Evolutionary conservation across 768 basidiomycete species (phyloP), one percentile per base, ranked within the genome.

Genomic region (Tulasnella sp.): DNA sequence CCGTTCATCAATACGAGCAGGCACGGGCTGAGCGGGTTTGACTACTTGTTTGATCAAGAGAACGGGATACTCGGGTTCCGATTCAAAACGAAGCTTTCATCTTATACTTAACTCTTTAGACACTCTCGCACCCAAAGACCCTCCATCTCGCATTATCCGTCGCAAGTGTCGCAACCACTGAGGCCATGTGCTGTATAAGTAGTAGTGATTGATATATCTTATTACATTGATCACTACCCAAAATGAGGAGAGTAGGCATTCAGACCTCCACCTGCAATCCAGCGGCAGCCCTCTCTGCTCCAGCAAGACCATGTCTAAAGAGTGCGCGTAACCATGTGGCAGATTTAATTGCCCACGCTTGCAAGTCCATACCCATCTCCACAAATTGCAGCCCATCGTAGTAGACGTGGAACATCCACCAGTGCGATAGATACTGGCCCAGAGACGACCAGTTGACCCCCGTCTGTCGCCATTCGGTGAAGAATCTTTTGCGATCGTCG

Each of bases 291-390:
- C 78, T 74, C 62, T 79, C 77, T 48, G 86, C 87, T 3, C 86
- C 85, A 24, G 73, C 71, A 22, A 86, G 72, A 7, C 85, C 87
- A 53, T 68, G 74, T 8, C 70, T 75, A 63, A 74, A 73, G 49
- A 88, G 71, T 0, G 86, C 88, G 30, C 73, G 70, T n/a, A 81
- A 38, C 85, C 88, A 90, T 8, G 82, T 83, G 29, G 82, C 82
- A 31, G 67, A 68, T 42, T 70, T 72, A 24, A 81, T 74, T 22
- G 73, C 57, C 54, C 74, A 77, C 1, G 82, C 87, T 45, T 79
- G 72, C 7, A 76, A 60, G 66, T 92, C 89, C 76, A 90, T 76
- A 43, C 76, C 68, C 10, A 72, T 71, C 66, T 92, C 89, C 11
- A 79, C 62, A 11, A 84, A 55, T 5, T 73, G 73, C 65, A 84